Base-by-base conservation (phyloP, 2,329 filamentous ascomycete genomes). In the Xylaria digitata region DNA sequence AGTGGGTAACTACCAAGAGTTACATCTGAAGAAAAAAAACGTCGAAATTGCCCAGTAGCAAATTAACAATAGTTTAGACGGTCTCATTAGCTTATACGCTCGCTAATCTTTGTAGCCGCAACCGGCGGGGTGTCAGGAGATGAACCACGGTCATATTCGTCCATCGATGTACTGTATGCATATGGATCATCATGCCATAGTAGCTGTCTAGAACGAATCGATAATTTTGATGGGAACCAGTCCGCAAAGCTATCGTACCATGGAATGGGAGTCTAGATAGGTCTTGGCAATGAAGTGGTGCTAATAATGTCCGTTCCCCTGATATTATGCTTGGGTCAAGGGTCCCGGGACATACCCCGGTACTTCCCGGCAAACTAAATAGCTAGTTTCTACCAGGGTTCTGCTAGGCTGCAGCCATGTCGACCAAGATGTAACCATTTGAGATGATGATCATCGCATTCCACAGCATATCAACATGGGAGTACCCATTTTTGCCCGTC, bases 321-420 rank as follows among this genome's bases (percentile, higher is more conserved):
- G 37, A 32, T 23, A 46, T 50, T 48, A 21, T 53, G 30, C 48
- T 54, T 54, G 30, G 19, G 43, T 49, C 43, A 42, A 32, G 42
- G 53, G 46, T 62, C 40, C 58, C 63, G 58, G 58, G 17, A 57
- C n/a, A 48, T 48, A 53, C 53, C 52, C 56, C 59, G 46, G 53
- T 43, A 30, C 26, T 1, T 45, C 48, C 63, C 63, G 58, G 43
- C n/a, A 53, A 45, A 34, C 63, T 13, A 21, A 46, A 13, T 40
- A 48, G 46, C 48, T 54, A 23, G 48, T 26, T 37, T 42, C 9
- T 23, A 37, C 56, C 13, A 42, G 55, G 62, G 49, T 43, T 21
- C 32, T 1, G 5, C 6, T 52, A 46, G 17, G 32, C 42, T 17
- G n/a, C 30, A 50, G 49, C 61, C 42, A 32, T 19, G 52, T 45